Evolutionary conservation across 2,329 filamentous ascomycete species (phyloP).

Genomic region (Sporothrix brunneoviolacea): DNA sequence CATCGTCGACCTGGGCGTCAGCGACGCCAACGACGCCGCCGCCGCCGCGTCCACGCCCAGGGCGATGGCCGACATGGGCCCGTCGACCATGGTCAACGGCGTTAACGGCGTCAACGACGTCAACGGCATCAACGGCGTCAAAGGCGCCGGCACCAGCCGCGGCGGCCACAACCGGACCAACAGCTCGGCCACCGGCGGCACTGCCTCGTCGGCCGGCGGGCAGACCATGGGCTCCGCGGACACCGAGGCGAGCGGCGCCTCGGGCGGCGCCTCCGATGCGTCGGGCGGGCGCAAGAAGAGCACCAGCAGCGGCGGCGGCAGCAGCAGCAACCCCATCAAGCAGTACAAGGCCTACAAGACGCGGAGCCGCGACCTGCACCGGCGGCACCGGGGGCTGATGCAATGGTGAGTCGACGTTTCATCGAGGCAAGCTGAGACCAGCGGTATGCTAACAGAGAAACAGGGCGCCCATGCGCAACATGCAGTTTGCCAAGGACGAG

Average conservation of each 20-base stretch:
- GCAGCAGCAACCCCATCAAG: constrained; percentile 46
- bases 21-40: constrained; percentile 1
- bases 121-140: no score
- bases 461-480: constrained; percentile 71
- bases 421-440: neutral
- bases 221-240: neutral
- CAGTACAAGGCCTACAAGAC: constrained; percentile 58
- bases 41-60: neutral
- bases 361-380: constrained; percentile 67
- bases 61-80: neutral
- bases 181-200: neutral
- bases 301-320: no score
- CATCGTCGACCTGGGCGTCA: neutral
- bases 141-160: no score
- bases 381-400: constrained; percentile 86
- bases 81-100: neutral
- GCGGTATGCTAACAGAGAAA: neutral
- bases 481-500: constrained; percentile 82
- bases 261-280: constrained; percentile 17
- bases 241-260: constrained; percentile 15
- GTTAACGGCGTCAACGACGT: no score
- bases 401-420: constrained; percentile 56
- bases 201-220: neutral
- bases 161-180: neutral
- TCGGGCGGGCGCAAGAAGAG: constrained; percentile 27